phyloP scores from a whole-genome alignment of 1,284 basidiomycete genomes.

The Ceratobasidium papillatum region DNA sequence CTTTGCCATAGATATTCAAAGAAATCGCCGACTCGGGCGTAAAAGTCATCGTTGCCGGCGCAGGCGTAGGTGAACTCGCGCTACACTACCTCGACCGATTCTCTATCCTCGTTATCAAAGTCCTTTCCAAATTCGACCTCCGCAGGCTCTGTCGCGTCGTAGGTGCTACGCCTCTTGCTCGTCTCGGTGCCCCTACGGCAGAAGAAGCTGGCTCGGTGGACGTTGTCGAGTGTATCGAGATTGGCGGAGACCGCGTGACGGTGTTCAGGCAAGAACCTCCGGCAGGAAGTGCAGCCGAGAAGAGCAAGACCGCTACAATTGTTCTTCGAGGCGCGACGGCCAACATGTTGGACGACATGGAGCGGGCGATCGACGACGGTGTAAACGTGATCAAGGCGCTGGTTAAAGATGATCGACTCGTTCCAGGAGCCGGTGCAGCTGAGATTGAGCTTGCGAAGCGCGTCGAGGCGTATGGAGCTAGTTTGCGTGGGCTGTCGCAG shows the following conservation, averaged over 20 bases:
- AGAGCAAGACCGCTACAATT: slow-evolving; percentile 88
- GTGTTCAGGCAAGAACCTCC: slow-evolving; percentile 86
- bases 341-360: slow-evolving; percentile 94
- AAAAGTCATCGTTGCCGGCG: slow-evolving; percentile 92
- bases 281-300: slow-evolving; percentile 66
- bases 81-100: slow-evolving; percentile 96
- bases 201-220: slow-evolving; percentile 97
- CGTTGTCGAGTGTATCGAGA: slow-evolving; percentile 93
- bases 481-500: slow-evolving; percentile 90
- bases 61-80: slow-evolving; percentile 93
- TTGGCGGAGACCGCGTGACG: slow-evolving; percentile 97
- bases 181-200: slow-evolving; percentile 93
- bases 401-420: slow-evolving; percentile 88
- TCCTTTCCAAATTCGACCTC: slow-evolving; percentile 98
- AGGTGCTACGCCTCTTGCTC: slow-evolving; percentile 94
- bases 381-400: slow-evolving; percentile 96
- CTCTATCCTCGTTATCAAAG: slow-evolving; percentile 94
- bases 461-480: slow-evolving; percentile 87
- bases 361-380: slow-evolving; percentile 96
- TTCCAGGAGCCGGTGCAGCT: slow-evolving; percentile 93
- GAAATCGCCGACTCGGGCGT: slow-evolving; percentile 97
- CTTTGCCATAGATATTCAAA: slow-evolving; percentile 80
- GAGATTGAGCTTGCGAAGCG: slow-evolving; percentile 91
- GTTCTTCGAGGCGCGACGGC: slow-evolving; percentile 97
- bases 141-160: slow-evolving; percentile 93